Evolutionary conservation across 108 stramenopile species (phyloP).

Genomic region (Fistulifera pelliculosa): DNA sequence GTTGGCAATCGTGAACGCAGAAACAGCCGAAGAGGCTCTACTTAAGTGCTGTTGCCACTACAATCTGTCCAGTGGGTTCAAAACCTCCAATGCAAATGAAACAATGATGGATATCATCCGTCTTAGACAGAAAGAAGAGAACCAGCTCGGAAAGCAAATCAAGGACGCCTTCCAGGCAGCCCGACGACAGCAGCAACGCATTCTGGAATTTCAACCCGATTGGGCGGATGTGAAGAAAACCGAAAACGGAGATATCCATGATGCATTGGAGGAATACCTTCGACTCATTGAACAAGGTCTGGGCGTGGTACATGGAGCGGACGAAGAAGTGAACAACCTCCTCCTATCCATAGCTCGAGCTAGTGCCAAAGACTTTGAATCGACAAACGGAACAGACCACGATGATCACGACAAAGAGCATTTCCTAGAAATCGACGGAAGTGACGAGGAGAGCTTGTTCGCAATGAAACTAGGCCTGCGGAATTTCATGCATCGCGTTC

Average conservation of each 20-base stretch:
- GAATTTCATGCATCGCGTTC: conserved; percentile 16
- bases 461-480: conserved; percentile 21
- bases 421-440: neutral
- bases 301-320: conserved; percentile 21
- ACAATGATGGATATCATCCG: conserved; percentile 19
- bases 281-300: conserved; percentile 8
- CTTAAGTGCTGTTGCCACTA: conserved; percentile 29
- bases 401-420: neutral
- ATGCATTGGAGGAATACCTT: conserved; percentile 11
- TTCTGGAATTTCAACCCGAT: conserved; percentile 8
- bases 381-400: neutral
- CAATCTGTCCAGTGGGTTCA: conserved; percentile 7
- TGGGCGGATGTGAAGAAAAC: conserved; percentile 10
- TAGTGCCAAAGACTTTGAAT: conserved; percentile 8
- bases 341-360: neutral
- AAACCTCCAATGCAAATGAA: conserved; percentile 7
- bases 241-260: conserved; percentile 19
- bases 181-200: conserved; percentile 11
- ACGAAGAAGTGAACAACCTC: conserved; percentile 20
- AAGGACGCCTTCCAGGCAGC: conserved; percentile 11
- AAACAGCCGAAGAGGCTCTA: conserved; percentile 29
- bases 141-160: conserved; percentile 18
- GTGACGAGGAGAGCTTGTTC: conserved; percentile 11
- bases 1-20: conserved; percentile 13
- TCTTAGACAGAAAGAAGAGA: conserved; percentile 12